phyloP scores from a whole-genome alignment of 371 early-diverging fungal species.

The Nematocida sp. region DNA sequence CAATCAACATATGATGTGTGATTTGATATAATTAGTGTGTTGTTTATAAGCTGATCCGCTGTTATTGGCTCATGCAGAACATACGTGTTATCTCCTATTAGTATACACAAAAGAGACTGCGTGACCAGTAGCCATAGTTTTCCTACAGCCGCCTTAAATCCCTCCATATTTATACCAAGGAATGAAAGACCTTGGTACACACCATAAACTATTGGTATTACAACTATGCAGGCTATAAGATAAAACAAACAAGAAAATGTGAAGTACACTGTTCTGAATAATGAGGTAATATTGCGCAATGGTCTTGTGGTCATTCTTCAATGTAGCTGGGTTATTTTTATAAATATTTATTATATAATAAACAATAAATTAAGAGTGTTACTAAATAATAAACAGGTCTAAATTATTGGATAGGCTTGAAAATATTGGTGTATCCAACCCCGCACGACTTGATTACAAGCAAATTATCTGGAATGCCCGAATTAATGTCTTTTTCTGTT shows the following conservation, averaged over 20 bases:
- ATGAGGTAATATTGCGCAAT: not conserved
- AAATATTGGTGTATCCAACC: constrained; percentile 44
- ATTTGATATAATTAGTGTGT: constrained; percentile 33
- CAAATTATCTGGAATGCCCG: constrained; percentile 27
- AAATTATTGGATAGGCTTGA: constrained; percentile 10
- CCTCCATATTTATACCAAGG: not conserved
- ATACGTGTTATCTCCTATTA: constrained; percentile 34
- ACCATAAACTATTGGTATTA: constrained; percentile 28
- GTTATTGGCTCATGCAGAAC: constrained; percentile 2
- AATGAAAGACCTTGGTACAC: not conserved
- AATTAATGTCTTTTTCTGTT: constrained; percentile 39
- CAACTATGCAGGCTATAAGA: constrained; percentile 7
- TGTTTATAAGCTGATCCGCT: not conserved
- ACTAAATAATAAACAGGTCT: not conserved
- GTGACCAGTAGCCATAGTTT: constrained; percentile 38
- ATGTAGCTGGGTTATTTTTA: constrained; percentile 7
- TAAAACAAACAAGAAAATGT: constrained; percentile 27
- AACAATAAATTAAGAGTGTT: not conserved
- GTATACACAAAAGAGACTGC: constrained; percentile 23
- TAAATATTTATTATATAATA: not conserved
- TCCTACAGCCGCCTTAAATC: constrained; percentile 19
- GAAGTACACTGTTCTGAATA: constrained; percentile 19
- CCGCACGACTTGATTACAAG: constrained; percentile 53
- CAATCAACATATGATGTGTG: constrained; percentile 53
- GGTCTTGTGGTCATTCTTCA: not conserved